phyloP scores from a whole-genome alignment of 2,329 filamentous ascomycete genomes.

The Fusarium secorum region DNA sequence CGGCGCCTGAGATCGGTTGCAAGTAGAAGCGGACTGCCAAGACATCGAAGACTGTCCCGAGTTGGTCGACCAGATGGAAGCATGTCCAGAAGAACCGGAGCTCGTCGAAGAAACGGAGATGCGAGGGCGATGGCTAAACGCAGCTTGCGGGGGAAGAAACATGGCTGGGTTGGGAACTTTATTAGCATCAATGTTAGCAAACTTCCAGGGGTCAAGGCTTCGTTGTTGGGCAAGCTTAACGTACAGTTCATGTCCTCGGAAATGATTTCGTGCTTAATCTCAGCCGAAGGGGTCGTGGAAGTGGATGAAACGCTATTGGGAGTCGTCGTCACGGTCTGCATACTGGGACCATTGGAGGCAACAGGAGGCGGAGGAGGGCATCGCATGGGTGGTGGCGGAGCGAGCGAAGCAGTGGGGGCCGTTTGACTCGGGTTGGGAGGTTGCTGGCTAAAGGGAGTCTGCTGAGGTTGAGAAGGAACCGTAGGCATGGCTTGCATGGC shows the following conservation, averaged over 20 bases:
- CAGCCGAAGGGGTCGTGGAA: conserved; percentile 35
- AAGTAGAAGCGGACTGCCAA: conserved; percentile 47
- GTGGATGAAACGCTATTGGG: conserved; percentile 32
- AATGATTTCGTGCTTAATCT: conserved; percentile 45
- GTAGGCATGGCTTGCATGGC: conserved; percentile 23
- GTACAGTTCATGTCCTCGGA: conserved; percentile 42
- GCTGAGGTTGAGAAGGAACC: conserved; percentile 29
- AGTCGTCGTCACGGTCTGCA: conserved; percentile 31
- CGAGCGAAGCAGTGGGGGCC: conserved; percentile 32
- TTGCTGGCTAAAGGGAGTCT: conserved; percentile 27
- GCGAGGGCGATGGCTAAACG: conserved; percentile 52
- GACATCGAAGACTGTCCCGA: conserved; percentile 52
- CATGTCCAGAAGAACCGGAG: conserved; percentile 58
- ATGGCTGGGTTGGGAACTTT: conserved; percentile 39
- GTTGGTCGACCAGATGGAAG: conserved; percentile 56
- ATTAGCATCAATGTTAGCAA: conserved; percentile 21
- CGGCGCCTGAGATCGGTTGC: conserved; percentile 48
- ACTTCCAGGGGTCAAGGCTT: not conserved
- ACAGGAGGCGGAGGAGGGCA: conserved; percentile 46
- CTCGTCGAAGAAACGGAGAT: conserved; percentile 61
- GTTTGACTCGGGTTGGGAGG: conserved; percentile 31
- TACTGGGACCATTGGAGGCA: conserved; percentile 30
- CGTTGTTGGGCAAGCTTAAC: conserved; percentile 21
- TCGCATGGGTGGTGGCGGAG: conserved; percentile 45
- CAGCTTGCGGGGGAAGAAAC: conserved; percentile 49